Evolutionary conservation across 2,329 filamentous ascomycete species (phyloP).

Genomic region (Fusarium ramigenum): DNA sequence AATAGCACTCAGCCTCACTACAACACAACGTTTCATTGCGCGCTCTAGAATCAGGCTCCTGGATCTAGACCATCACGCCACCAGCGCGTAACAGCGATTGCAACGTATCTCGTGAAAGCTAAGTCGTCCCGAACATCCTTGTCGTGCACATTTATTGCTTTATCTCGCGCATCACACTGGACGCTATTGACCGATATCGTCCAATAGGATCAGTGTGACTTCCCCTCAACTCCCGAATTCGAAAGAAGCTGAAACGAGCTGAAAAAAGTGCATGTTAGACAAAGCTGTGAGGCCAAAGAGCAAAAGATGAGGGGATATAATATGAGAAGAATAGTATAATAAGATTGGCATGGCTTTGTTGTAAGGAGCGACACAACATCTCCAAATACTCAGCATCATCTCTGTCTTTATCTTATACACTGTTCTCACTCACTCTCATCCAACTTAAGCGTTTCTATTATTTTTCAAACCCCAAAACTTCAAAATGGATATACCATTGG

Average conservation of each 20-base stretch:
- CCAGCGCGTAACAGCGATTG: background rate
- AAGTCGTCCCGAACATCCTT: background rate
- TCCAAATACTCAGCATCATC: background rate
- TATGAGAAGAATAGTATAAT: background rate
- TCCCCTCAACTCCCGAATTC: background rate
- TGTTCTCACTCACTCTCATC: background rate
- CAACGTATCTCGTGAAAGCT: too few species aligned
- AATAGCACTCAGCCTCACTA: background rate
- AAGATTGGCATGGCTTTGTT: background rate
- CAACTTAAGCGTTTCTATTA: background rate
- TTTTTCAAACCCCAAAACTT: background rate
- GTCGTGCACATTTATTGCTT: background rate
- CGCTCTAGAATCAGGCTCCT: background rate
- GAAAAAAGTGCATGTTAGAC: background rate
- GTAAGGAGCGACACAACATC: background rate
- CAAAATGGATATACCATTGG: background rate
- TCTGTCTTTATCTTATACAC: background rate
- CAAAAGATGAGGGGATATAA: background rate
- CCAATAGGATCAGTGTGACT: background rate
- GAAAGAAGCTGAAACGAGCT: background rate
- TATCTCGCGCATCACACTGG: background rate
- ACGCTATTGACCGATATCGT: background rate
- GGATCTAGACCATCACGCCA: background rate
- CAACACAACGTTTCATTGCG: background rate
- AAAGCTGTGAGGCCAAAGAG: background rate